Evolutionary conservation across 768 basidiomycete species (phyloP), one percentile per base, ranked within the genome.

Genomic region (Collybiopsis confluens): DNA sequence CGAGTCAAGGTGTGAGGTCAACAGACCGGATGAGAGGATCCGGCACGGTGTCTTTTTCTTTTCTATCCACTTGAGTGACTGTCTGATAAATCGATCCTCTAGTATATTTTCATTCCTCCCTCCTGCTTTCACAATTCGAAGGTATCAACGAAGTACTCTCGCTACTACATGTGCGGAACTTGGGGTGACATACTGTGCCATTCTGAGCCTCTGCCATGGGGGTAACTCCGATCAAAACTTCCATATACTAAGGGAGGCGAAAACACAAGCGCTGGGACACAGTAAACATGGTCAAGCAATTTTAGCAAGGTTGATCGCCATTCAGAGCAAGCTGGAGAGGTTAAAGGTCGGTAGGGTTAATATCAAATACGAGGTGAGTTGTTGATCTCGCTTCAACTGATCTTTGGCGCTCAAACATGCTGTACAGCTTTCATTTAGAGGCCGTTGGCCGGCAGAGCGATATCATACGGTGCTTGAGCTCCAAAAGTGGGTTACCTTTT

Each of bases 401-500:
- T 49, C 45, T 5, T 24, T 50, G 7, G 43, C 15, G 44, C 5
- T 28, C 3, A 33, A 43, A n/a, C n/a, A 33, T 28, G 15, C 5
- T 54, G 52, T 15, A 52, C 61, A 92, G 85, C 82, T 90, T 64
- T 91, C 90, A 0, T 67, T 93, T 21, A 68, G 82, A 48, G 92
- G 91, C 1, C 71, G 76, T 58, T 93, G 90, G 92, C 92, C 92
- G 1, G 79, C 80, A n/a, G 70, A 87, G 53, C 70, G 92, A 55
- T 92, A 92, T 64, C 81, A 86, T 35, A 80, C 71, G 33, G 78
- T 90, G 28, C 66, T 85, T 57, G 81, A 88, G 21, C 62, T 88
- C 6, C 88, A 90, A 59, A 62, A 85, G 89, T 89, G 58, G 47
- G 81, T 64, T 4, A 23, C n/a, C 24, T 36, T 16, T 55, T 15